These are phyloP conservation scores for Wickerhamiella parazyma DNA, from an alignment of 805 yeast species.

Conservation along the genomic window DNA sequence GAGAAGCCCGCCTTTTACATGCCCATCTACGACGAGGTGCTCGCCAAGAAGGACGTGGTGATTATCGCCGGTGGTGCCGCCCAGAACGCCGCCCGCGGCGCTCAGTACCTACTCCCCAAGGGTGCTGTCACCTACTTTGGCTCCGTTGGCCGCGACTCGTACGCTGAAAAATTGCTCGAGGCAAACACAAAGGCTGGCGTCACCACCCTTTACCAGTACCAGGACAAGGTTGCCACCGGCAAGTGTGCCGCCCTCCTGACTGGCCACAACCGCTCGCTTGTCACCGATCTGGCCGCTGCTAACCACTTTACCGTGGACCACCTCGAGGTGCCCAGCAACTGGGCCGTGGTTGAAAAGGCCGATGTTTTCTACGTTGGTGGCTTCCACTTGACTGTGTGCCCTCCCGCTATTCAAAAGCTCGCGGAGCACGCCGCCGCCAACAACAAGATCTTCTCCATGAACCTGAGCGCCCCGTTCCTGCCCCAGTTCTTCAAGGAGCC, in stretches of 20 bases:
- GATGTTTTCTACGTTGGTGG: conserved; percentile 89
- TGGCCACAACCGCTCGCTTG: conserved; percentile 81
- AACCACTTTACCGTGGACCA: conserved; percentile 88
- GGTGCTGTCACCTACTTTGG: conserved; percentile 87
- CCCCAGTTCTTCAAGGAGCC: conserved; percentile 91
- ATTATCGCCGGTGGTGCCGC: conserved; percentile 98
- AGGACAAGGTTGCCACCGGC: conserved; percentile 71
- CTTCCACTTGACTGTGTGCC: conserved; percentile 96
- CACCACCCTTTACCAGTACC: conserved; percentile 70
- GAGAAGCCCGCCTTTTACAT: conserved; percentile 44
- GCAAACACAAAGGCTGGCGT: conserved; percentile 89
- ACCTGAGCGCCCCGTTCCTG: conserved; percentile 94
- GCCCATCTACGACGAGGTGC: conserved; percentile 74
- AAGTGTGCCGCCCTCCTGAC: conserved; percentile 94
- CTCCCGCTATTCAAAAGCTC: conserved; percentile 77
- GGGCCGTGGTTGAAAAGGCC: conserved; percentile 73
- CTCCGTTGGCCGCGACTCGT: conserved; percentile 86
- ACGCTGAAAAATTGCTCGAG: conserved; percentile 60
- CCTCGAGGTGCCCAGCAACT: conserved; percentile 76
- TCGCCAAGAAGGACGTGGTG: conserved; percentile 45
- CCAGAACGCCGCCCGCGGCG: conserved; percentile 97
- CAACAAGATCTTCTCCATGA: conserved; percentile 66
- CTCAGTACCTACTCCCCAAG: conserved; percentile 76
- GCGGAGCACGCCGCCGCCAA: conserved; percentile 84
- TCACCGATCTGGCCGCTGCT: conserved; percentile 95